These are phyloP conservation scores for Ochetophila trinervis DNA, from an alignment of 306 rosid species.

Conservation along the genomic window DNA sequence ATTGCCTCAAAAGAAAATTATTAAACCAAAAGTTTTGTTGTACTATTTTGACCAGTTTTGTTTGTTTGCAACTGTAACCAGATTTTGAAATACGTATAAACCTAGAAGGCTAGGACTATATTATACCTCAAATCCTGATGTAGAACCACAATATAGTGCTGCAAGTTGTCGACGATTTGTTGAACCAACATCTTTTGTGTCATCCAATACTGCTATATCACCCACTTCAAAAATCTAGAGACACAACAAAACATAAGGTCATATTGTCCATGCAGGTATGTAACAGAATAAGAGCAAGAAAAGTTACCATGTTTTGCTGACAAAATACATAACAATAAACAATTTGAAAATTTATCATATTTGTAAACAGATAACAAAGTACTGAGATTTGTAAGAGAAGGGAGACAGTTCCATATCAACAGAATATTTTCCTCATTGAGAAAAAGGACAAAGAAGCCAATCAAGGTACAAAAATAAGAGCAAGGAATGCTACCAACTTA, in stretches of 20 bases:
- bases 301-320: neutral
- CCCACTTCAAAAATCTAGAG: conserved; percentile 91
- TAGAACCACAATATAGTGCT: conserved; percentile 78
- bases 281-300: neutral
- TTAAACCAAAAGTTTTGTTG: neutral
- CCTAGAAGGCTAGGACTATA: conserved; percentile 11
- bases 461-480: no score
- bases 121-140: conserved; percentile 89
- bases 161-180: conserved; percentile 71
- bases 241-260: conserved; percentile 9
- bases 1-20: neutral
- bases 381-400: no score
- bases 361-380: no score
- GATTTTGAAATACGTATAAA: conserved; percentile 13
- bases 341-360: no score
- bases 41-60: neutral
- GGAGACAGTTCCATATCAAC: no score
- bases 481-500: no score
- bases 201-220: conserved; percentile 66
- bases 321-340: no score
- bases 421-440: no score
- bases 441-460: no score
- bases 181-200: conserved; percentile 75
- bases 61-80: neutral
- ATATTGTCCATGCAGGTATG: neutral